These are phyloP conservation scores for Arthrobotrys sinensis DNA, from an alignment of 2,329 filamentous ascomycete species.

Conservation along the genomic window DNA sequence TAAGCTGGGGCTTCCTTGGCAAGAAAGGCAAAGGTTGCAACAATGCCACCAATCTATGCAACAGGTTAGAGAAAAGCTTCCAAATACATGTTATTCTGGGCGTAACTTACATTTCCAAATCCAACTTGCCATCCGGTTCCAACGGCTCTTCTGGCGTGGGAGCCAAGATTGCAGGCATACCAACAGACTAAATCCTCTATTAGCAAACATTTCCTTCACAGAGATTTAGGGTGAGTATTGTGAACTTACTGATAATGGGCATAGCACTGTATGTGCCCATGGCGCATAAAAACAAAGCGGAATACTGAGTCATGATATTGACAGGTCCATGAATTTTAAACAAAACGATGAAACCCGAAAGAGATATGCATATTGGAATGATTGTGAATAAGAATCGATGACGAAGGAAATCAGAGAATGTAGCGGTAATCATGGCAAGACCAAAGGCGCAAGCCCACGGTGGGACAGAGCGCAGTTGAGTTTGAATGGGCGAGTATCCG, in stretches of 20 bases:
- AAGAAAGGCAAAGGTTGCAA: conserved; percentile 80
- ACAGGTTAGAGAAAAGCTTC: neutral
- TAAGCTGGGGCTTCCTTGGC: conserved; percentile 78
- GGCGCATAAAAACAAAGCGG: conserved; percentile 84
- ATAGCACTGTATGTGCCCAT: conserved; percentile 88
- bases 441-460: conserved; percentile 81
- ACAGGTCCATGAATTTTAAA: conserved; percentile 76
- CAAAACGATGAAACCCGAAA: conserved; percentile 83
- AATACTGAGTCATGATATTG: conserved; percentile 79
- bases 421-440: conserved; percentile 83
- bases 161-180: conserved; percentile 85
- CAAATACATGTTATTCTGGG: neutral
- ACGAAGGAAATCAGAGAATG: conserved; percentile 77
- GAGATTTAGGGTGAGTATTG: conserved; percentile 40
- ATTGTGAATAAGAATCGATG: conserved; percentile 84
- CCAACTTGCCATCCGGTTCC: conserved; percentile 83
- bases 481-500: conserved; percentile 73
- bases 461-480: conserved; percentile 72
- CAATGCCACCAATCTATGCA: conserved; percentile 77
- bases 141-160: conserved; percentile 79
- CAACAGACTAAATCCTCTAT: conserved; percentile 74
- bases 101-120: conserved; percentile 75
- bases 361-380: conserved; percentile 77
- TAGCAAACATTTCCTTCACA: conserved; percentile 50
- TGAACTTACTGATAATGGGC: conserved; percentile 76